Base-by-base conservation (phyloP, 495 filamentous ascomycete species). In the Neurospora tetrasperma region DNA sequence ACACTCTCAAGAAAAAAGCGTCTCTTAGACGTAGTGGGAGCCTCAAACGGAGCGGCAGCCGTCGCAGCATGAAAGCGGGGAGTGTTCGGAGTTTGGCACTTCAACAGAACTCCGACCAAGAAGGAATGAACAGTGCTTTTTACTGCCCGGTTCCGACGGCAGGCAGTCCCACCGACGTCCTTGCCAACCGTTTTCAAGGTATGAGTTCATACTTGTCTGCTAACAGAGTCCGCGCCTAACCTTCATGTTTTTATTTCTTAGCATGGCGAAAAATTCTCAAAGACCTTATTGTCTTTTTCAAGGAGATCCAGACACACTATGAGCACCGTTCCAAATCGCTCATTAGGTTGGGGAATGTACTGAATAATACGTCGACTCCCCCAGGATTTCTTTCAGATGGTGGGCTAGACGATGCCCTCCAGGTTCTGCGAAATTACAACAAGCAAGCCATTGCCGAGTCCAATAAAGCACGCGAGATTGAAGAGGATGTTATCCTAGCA, bases 191-290 rank as follows among this genome's bases (percentile, higher is more conserved):
- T 71, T 99, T 99, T 80, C 91, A 97, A 85, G 88, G 94, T 97
- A 85, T 70, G 88, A 82, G 66, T 23, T n/a, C 71, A 40, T 62
- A 31, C 43, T n/a, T 42, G 39, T 59, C 5, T 18, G 12, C 69
- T 41, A 44, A 7, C 20, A 5, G 31, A 8, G 8, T 9, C 20
- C 48, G 23, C 59, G 38, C 12, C 76, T 76, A 46, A 80, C 74
- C 42, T 23, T 14, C 27, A 42, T 5, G 2, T 14, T 71, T 69
- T 70, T 71, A 6, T 14, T 1, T 46, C 69, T 27, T 74, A 97
- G 96, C 93, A 70, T 99, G 96, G 96, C 88, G 96, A 44, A 97
- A 97, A 85, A 86, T 97, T 14, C 87, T 99, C 41, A 99, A 99
- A 80, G 94, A 97, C 76, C 85, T 97, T 46, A 97, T 98, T 74